Percentiles rank a stretch among this genome's conserved stretches.
Evolutionary conservation across 2,329 filamentous ascomycete species (phyloP).

Genomic region (Alternaria sp.): DNA sequence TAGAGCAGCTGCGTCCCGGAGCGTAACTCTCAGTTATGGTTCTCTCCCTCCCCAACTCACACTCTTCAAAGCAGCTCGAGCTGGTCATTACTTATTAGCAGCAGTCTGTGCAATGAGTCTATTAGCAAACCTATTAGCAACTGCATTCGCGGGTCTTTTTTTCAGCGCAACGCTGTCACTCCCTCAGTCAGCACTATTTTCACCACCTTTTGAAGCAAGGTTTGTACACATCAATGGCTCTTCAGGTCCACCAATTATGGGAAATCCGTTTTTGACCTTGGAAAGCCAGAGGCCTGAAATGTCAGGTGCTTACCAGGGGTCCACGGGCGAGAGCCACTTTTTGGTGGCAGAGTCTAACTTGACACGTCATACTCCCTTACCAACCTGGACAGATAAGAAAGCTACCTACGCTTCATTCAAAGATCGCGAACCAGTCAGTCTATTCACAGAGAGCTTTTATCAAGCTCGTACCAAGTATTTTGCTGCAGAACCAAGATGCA

Average conservation of each 20-base stretch:
- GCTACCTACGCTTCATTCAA: not conserved
- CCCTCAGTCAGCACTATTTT: not conserved
- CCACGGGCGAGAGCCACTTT: not conserved
- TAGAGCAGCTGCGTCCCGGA: not conserved
- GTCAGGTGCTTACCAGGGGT: not conserved
- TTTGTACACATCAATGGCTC: not conserved
- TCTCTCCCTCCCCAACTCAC: not conserved
- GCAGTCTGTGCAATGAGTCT: not conserved
- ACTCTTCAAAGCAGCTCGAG: not conserved
- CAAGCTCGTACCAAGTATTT: not conserved
- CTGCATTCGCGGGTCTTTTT: not conserved
- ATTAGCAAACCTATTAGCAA: not conserved
- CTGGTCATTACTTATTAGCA: not conserved
- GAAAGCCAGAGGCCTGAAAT: not conserved
- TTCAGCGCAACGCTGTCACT: not conserved
- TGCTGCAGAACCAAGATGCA: not conserved
- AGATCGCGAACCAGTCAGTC: not conserved
- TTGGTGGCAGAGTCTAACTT: not conserved
- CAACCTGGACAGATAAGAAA: not conserved
- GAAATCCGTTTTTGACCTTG: not conserved
- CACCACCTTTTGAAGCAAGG: not conserved
- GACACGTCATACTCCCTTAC: not conserved
- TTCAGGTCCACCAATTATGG: not conserved
- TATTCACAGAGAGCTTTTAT: not conserved
- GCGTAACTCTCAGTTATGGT: not conserved